Base-by-base conservation (phyloP, 768 basidiomycete species). In the Pleurotus salmoneostramineus region DNA sequence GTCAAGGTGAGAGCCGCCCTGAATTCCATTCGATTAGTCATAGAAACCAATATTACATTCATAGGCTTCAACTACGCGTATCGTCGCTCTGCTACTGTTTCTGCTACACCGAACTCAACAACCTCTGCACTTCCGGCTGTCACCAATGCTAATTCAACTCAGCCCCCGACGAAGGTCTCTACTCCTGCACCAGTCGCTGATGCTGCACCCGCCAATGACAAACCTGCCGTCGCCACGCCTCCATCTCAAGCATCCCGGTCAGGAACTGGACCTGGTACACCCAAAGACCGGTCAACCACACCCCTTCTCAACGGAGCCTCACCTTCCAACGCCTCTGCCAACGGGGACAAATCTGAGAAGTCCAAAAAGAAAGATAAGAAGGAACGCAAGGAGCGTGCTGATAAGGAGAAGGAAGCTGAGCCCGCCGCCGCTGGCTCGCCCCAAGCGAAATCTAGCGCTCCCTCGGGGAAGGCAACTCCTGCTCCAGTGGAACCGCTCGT, bases 61-160 rank as follows among this genome's bases (percentile, higher is more conserved):
- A 36, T 50, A 95, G 94, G 95, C 35, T 95, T 98, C 79, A 97
- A 98, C 74, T 99, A 94, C 63, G 92, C 92, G 1, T 96, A 96
- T 71, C 87, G 95, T 59, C 87, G 89, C 56, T 85, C 85, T 4
- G 82, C 87, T 34, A 83, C 85, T 17, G 72, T 77, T 7, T 74
- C 74, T 2, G 78, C 82, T 15, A 89, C 87, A 0, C 85, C 88
- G 3, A 83, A 75, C 64, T 82, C 87, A 5, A 70, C 78, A 5
- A 76, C 78, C 1, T 79, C 83, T 11, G 71, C 80, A 4, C 74
- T 87, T 15, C 84, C 76, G 4, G 42, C 71, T 59, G 43, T 69
- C 2, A 66, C 70, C 37, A 73, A 71, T 56, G 62, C 64, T 61
- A 71, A 73, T 34, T 64, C 71, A 27, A 48, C 59, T 68, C 69